These are phyloP conservation scores for Coemansia umbellata DNA, from an alignment of 192 early-diverging fungal species.

Conservation along the genomic window DNA sequence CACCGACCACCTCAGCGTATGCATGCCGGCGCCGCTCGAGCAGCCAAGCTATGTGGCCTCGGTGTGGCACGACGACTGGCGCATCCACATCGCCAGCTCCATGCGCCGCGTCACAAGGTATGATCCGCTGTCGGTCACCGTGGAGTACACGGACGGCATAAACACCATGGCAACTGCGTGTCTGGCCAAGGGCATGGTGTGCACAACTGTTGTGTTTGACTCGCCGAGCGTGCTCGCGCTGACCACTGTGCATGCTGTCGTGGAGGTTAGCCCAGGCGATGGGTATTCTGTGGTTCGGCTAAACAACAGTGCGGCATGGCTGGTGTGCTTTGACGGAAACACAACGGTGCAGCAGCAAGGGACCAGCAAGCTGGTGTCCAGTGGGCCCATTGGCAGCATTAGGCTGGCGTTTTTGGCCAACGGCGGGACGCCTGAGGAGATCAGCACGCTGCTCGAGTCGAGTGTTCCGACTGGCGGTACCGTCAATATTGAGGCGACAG, in stretches of 20 bases:
- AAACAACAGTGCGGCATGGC: constrained; percentile 41
- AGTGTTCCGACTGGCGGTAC: constrained; percentile 33
- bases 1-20: constrained; percentile 7
- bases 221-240: constrained; percentile 5
- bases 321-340: constrained; percentile 20
- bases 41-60: constrained; percentile 18
- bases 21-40: constrained; percentile 20
- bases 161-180: constrained; percentile 6
- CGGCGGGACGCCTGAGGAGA: neutral
- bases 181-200: constrained; percentile 45
- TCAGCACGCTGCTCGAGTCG: constrained; percentile 18
- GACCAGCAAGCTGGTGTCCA: constrained; percentile 8
- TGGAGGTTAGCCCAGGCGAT: constrained; percentile 1
- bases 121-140: constrained; percentile 37
- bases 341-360: constrained; percentile 11
- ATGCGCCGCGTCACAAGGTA: constrained; percentile 12
- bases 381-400: constrained; percentile 19
- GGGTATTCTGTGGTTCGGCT: constrained; percentile 30
- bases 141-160: constrained; percentile 5
- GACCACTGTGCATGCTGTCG: constrained; percentile 35
- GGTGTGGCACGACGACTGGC: constrained; percentile 40
- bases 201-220: constrained; percentile 32
- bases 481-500: constrained; percentile 6
- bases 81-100: constrained; percentile 2
- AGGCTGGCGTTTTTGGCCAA: constrained; percentile 34